A percentile compares a stretch with the other conserved stretches of the same genome.
These are phyloP conservation scores for Somion occarium DNA, from an alignment of 1,284 basidiomycete species.

Conservation along the genomic window DNA sequence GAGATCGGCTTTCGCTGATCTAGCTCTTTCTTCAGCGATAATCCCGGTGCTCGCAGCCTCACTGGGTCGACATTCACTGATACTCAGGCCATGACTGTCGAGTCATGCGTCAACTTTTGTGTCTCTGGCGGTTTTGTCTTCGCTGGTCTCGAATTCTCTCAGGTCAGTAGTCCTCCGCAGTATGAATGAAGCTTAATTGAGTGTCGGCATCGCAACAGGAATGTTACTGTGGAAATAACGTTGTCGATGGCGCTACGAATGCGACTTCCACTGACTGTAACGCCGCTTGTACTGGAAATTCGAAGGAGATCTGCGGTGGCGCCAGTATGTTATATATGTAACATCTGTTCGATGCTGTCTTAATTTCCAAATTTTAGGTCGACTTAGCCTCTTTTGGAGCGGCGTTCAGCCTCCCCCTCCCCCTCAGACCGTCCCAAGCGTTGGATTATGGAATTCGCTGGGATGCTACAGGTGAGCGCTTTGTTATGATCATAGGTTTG, in stretches of 20 bases:
- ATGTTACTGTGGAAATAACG: conserved; percentile 50
- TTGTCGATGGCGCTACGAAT: conserved; percentile 42
- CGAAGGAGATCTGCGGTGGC: conserved; percentile 57
- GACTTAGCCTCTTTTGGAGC: conserved; percentile 62
- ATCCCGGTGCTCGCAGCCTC: conserved; percentile 47
- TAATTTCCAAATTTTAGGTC: conserved; percentile 23
- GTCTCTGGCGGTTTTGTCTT: conserved; percentile 44
- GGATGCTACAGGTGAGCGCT: conserved; percentile 57
- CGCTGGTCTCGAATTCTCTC: conserved; percentile 56
- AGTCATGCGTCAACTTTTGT: conserved; percentile 61
- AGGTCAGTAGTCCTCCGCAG: conserved; percentile 34
- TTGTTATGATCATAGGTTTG: neutral
- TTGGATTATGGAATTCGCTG: conserved; percentile 58
- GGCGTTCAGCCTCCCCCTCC: conserved; percentile 49
- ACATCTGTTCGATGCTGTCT: neutral
- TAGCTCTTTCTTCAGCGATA: conserved; percentile 38
- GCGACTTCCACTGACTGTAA: conserved; percentile 52
- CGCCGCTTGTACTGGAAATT: conserved; percentile 56
- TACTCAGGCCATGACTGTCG: conserved; percentile 56
- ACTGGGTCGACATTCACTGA: conserved; percentile 38
- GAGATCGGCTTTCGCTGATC: conserved; percentile 3
- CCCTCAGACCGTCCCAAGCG: conserved; percentile 42
- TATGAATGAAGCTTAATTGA: neutral
- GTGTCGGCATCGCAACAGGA: conserved; percentile 7
- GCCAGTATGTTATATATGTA: conserved; percentile 17